Conservation (phyloP, 257 asterid species). For the Buddleja alternifolia region DNA sequence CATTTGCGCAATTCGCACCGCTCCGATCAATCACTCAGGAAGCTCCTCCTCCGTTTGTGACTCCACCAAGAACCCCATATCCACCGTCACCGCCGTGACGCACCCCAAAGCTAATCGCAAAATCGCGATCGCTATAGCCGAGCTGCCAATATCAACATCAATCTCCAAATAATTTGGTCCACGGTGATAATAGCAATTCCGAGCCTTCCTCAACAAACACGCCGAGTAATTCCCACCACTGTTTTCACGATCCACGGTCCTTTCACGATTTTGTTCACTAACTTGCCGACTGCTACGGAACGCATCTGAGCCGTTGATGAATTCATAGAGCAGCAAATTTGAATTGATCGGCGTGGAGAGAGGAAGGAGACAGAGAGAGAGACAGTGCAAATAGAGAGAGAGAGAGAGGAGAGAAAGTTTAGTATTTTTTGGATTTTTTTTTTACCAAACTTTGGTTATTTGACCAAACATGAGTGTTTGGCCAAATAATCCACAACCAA, state of each 20-base stretch:
- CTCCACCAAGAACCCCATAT: slow-evolving; percentile 95
- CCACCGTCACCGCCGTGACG: slow-evolving; percentile 81
- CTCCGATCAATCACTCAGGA: slow-evolving; percentile 85
- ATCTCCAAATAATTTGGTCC: slow-evolving; percentile 84
- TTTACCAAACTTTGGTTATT: too few species aligned
- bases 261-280: slow-evolving; percentile 80
- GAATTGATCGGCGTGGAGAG: slow-evolving; percentile 53
- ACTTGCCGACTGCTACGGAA: slow-evolving; percentile 77
- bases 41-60: slow-evolving; percentile 70
- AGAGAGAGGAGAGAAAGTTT: too few species aligned
- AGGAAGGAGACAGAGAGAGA: too few species aligned
- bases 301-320: slow-evolving; percentile 71
- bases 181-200: slow-evolving; percentile 67
- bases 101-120: slow-evolving; percentile 83
- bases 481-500: too few species aligned
- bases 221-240: slow-evolving; percentile 86
- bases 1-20: slow-evolving; percentile 87
- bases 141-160: slow-evolving; percentile 91
- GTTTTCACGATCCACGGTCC: slow-evolving; percentile 97
- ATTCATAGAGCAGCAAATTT: slow-evolving; percentile 61
- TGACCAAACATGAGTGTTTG: too few species aligned
- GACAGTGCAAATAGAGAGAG: too few species aligned
- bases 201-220: slow-evolving; percentile 79
- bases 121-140: slow-evolving; percentile 84
- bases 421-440: too few species aligned